A percentile compares a stretch with the other conserved stretches of the same genome.
phyloP scores from a whole-genome alignment of 257 asterid species.

The Henckelia pumila region DNA sequence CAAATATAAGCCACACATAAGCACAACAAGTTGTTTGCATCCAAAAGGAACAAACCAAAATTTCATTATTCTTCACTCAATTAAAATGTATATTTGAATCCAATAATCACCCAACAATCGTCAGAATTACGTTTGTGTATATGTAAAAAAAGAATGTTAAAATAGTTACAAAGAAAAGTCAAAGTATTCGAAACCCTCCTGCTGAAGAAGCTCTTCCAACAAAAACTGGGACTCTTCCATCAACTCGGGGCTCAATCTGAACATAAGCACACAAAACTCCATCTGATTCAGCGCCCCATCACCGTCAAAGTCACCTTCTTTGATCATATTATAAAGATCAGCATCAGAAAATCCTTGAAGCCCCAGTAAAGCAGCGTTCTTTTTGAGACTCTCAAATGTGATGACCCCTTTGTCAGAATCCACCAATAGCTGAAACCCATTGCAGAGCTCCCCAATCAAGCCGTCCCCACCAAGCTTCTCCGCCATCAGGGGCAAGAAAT shows the following conservation, averaged over 20 bases:
- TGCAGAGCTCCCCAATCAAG: conserved; percentile 50
- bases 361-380: conserved; percentile 46
- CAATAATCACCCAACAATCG: not conserved
- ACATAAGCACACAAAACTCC: conserved; percentile 68
- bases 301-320: conserved; percentile 61
- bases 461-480: conserved; percentile 60
- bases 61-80: not conserved
- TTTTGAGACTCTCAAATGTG: conserved; percentile 50
- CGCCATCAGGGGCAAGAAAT: conserved; percentile 56
- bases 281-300: conserved; percentile 61
- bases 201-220: conserved; percentile 42
- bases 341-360: conserved; percentile 44
- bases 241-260: conserved; percentile 57
- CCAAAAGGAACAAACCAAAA: not conserved
- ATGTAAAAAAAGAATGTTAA: not conserved
- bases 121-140: not conserved
- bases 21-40: not conserved
- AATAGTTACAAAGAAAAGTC: conserved; percentile 32
- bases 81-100: not conserved
- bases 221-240: conserved; percentile 50
- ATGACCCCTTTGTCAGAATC: conserved; percentile 46
- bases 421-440: conserved; percentile 48
- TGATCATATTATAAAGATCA: conserved; percentile 44
- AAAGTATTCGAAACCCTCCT: conserved; percentile 33
- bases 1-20: not conserved